phyloP scores from a whole-genome alignment of 2,329 filamentous ascomycete genomes.

The Diaporthe destruens region DNA sequence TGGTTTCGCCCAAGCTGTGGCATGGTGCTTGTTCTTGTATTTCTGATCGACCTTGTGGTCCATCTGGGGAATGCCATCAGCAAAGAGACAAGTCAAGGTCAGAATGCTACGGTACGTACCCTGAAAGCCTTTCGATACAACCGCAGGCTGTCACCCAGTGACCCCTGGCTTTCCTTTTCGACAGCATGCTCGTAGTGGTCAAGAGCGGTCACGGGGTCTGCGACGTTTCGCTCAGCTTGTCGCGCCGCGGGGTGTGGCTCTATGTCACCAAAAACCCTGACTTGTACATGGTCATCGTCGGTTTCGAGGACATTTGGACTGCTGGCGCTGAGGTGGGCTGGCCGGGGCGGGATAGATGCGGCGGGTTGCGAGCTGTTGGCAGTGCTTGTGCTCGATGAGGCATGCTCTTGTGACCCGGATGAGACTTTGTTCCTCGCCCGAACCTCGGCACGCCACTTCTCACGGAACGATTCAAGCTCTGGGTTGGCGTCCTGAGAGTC shows the following conservation, averaged over 20 bases:
- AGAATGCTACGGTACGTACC: constrained; percentile 59
- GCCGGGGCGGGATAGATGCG: constrained; percentile 43
- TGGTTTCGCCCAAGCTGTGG: constrained; percentile 68
- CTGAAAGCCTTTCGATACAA: constrained; percentile 92
- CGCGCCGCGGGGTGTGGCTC: constrained; percentile 43
- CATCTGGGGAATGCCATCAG: constrained; percentile 65
- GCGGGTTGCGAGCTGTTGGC: constrained; percentile 40
- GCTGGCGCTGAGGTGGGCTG: constrained; percentile 40
- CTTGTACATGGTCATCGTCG: constrained; percentile 53
- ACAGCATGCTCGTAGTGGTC: constrained; percentile 95
- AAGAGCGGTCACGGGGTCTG: constrained; percentile 78
- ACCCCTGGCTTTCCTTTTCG: constrained; percentile 87
- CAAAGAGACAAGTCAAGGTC: not conserved
- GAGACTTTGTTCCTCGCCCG: constrained; percentile 52
- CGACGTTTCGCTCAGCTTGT: constrained; percentile 46
- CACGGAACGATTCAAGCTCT: constrained; percentile 88
- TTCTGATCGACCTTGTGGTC: constrained; percentile 85
- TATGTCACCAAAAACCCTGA: constrained; percentile 53
- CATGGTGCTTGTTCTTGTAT: constrained; percentile 94
- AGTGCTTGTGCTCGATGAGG: constrained; percentile 5
- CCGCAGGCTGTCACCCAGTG: constrained; percentile 86
- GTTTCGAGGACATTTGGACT: constrained; percentile 49
- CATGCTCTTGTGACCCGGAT: constrained; percentile 9
- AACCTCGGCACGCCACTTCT: constrained; percentile 88
- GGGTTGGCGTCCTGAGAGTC: constrained; percentile 62